A percentile compares a stretch with the other conserved stretches of the same genome.
phyloP scores from a whole-genome alignment of 768 basidiomycete species.

The Chalciporus piperatus region DNA sequence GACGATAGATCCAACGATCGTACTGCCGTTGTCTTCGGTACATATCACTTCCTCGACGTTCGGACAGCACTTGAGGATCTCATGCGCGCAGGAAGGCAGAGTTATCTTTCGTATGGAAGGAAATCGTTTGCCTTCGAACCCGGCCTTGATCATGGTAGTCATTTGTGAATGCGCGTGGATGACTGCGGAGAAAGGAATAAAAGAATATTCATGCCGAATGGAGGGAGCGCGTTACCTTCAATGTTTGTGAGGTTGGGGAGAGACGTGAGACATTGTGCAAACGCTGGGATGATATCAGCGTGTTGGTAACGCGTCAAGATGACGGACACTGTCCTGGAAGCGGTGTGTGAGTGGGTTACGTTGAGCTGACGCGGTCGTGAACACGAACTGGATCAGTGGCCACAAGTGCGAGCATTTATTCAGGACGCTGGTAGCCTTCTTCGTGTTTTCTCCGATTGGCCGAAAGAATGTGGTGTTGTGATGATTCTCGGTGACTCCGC shows the following conservation, averaged over 20 bases:
- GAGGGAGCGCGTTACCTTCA: constrained; percentile 1
- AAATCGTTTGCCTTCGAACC: constrained; percentile 8
- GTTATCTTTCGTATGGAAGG: constrained; percentile 6
- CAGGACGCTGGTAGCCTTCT: neutral
- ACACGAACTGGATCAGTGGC: constrained; percentile 5
- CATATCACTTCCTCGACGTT: constrained; percentile 10
- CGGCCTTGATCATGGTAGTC: constrained; percentile 4
- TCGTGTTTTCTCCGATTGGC: neutral
- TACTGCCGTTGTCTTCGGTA: constrained; percentile 4
- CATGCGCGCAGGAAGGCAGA: constrained; percentile 4
- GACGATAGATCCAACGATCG: constrained; percentile 2
- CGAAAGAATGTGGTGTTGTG: neutral
- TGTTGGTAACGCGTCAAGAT: neutral
- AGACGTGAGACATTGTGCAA: constrained; percentile 6
- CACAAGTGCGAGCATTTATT: constrained; percentile 2
- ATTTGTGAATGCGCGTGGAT: neutral
- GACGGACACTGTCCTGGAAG: constrained; percentile 1
- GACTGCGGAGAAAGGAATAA: neutral
- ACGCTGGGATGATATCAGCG: constrained; percentile 1
- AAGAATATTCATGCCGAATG: neutral
- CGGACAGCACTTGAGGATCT: constrained; percentile 11
- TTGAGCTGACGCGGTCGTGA: neutral
- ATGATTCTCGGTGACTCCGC: neutral
- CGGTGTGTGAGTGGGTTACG: neutral
- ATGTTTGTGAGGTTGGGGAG: constrained; percentile 7